Conservation (phyloP, 176 grass and related monocot species). For the Bolboschoenus planiculmis region DNA sequence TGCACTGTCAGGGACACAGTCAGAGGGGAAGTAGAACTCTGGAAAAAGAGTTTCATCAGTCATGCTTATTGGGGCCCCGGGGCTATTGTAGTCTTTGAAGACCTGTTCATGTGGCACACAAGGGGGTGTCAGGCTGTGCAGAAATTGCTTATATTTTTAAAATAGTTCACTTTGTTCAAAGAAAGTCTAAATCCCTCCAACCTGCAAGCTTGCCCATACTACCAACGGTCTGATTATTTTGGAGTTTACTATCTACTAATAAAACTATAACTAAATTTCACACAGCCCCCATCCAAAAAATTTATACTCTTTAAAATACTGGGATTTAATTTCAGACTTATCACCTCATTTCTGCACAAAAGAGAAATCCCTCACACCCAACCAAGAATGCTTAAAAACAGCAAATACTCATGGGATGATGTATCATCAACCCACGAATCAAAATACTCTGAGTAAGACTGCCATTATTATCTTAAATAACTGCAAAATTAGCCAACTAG, state of each 20-base stretch:
- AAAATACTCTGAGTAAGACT: not conserved
- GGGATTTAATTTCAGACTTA: not conserved
- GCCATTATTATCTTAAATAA: not conserved
- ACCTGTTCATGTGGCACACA: constrained; percentile 21
- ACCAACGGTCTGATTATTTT: not conserved
- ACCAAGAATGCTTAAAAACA: not conserved
- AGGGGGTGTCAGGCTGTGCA: constrained; percentile 15
- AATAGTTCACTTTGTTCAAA: not conserved
- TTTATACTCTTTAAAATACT: not conserved
- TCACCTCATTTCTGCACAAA: not conserved
- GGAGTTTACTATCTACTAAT: not conserved
- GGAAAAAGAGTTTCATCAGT: constrained; percentile 71
- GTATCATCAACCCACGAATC: not conserved
- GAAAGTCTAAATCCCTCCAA: not conserved
- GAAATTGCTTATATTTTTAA: not conserved
- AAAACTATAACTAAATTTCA: not conserved
- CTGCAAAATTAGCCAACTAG: not conserved
- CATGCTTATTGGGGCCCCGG: constrained; percentile 47
- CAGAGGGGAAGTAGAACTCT: constrained; percentile 73
- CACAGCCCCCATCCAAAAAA: not conserved
- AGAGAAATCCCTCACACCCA: not conserved
- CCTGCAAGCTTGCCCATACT: not conserved
- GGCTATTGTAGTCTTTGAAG: constrained; percentile 39
- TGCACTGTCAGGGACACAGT: constrained; percentile 92
- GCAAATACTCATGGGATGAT: not conserved